Percentiles rank a stretch among this genome's conserved stretches.
These are phyloP conservation scores for Pleurotus giganteus DNA, from an alignment of 768 basidiomycete genomes.

Conservation along the genomic window DNA sequence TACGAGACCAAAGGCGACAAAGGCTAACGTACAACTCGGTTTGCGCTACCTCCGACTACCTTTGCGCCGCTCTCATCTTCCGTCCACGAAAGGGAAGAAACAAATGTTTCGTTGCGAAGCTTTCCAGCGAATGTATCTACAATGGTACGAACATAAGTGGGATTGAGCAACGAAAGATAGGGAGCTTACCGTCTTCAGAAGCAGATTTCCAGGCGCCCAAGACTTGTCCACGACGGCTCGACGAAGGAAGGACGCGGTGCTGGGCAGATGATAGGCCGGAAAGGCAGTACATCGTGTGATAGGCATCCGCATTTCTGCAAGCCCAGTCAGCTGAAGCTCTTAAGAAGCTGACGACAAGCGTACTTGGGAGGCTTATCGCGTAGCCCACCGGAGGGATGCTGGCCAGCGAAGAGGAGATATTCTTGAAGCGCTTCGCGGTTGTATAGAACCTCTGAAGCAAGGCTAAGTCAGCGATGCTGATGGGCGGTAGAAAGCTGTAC, in stretches of 20 bases:
- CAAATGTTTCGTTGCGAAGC: constrained; percentile 40
- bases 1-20: too few relatives aligned
- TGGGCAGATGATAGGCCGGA: constrained; percentile 89
- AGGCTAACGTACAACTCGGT: constrained; percentile 66
- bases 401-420: constrained; percentile 84
- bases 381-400: constrained; percentile 82
- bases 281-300: constrained; percentile 93
- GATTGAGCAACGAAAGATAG: background rate
- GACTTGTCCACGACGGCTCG: constrained; percentile 30
- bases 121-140: constrained; percentile 27
- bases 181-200: background rate
- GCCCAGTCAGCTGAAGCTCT: background rate
- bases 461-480: constrained; percentile 5
- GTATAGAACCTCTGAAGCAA: constrained; percentile 40
- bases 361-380: constrained; percentile 96
- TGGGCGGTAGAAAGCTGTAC: background rate
- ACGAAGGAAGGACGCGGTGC: constrained; percentile 62
- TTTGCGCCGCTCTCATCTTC: constrained; percentile 61
- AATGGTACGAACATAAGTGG: constrained; percentile 22
- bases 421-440: constrained; percentile 77
- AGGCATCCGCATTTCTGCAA: constrained; percentile 80
- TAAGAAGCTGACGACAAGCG: constrained; percentile 17
- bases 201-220: constrained; percentile 34
- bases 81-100: constrained; percentile 58
- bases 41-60: constrained; percentile 58